A percentile compares a stretch with the other conserved stretches of the same genome.
These are phyloP conservation scores for Saraca asoca DNA, from an alignment of 331 rosid species.

Conservation along the genomic window DNA sequence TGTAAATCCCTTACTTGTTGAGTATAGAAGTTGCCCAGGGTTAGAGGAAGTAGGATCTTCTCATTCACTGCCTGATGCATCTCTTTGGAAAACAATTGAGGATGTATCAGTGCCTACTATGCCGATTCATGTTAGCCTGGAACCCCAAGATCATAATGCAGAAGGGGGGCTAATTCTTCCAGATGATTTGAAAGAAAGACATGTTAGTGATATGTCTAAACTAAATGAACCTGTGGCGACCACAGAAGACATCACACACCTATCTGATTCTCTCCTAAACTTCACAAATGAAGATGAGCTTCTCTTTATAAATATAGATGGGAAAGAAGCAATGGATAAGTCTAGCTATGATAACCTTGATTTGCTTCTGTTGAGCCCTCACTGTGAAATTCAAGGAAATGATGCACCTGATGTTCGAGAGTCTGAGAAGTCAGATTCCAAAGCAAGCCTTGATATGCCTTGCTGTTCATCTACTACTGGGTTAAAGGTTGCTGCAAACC, in stretches of 20 bases:
- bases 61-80: conserved; percentile 43
- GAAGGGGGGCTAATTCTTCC: conserved; percentile 28
- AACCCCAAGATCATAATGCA: conserved; percentile 18
- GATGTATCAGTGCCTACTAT: conserved; percentile 54
- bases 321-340: conserved; percentile 46
- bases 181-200: conserved; percentile 32
- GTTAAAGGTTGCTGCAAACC: conserved; percentile 34
- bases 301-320: conserved; percentile 42
- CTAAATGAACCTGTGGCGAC: conserved; percentile 32
- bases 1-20: conserved; percentile 15
- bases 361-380: conserved; percentile 49
- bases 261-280: conserved; percentile 46
- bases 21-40: conserved; percentile 38
- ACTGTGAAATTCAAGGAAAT: conserved; percentile 43
- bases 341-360: conserved; percentile 37
- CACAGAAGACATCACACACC: conserved; percentile 33
- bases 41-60: conserved; percentile 46
- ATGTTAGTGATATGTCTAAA: conserved; percentile 20
- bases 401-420: conserved; percentile 36
- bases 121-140: conserved; percentile 45
- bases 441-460: conserved; percentile 28
- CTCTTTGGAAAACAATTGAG: conserved; percentile 63
- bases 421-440: conserved; percentile 34
- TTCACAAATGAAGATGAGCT: conserved; percentile 43
- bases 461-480: conserved; percentile 29